These are phyloP conservation scores for Cercis canadensis DNA, from an alignment of 306 rosid species.

Conservation along the genomic window DNA sequence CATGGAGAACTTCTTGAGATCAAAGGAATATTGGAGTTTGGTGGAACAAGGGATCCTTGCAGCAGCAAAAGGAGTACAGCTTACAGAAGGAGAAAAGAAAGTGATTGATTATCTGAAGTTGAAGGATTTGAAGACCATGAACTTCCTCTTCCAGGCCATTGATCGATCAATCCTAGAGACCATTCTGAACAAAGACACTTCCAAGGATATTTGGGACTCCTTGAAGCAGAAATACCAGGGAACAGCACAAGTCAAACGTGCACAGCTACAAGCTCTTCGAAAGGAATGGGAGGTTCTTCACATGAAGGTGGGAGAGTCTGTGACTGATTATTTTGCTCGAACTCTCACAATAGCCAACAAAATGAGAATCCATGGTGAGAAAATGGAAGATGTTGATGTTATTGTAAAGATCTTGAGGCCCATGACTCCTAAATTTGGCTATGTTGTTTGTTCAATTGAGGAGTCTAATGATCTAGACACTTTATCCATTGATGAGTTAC, in stretches of 20 bases:
- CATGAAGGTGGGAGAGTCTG: constrained; percentile 11
- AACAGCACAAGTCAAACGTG: neutral
- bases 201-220: neutral
- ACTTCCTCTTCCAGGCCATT: neutral
- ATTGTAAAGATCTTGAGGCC: neutral
- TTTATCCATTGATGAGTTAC: neutral
- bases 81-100: neutral
- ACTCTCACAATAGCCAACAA: neutral
- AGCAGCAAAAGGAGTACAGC: neutral
- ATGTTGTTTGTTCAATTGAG: neutral
- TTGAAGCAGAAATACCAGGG: neutral
- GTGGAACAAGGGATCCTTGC: neutral
- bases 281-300: constrained; percentile 13
- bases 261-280: too few species aligned
- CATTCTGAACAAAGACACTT: neutral
- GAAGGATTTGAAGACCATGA: neutral
- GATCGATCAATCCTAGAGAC: neutral
- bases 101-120: neutral
- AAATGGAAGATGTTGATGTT: neutral
- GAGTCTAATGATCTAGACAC: neutral
- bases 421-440: neutral
- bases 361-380: too few species aligned
- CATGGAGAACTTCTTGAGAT: neutral
- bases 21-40: neutral
- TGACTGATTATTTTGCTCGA: neutral